These are phyloP conservation scores for Thielaviopsis cerberus DNA, from an alignment of 2,329 filamentous ascomycete genomes.

Conservation along the genomic window DNA sequence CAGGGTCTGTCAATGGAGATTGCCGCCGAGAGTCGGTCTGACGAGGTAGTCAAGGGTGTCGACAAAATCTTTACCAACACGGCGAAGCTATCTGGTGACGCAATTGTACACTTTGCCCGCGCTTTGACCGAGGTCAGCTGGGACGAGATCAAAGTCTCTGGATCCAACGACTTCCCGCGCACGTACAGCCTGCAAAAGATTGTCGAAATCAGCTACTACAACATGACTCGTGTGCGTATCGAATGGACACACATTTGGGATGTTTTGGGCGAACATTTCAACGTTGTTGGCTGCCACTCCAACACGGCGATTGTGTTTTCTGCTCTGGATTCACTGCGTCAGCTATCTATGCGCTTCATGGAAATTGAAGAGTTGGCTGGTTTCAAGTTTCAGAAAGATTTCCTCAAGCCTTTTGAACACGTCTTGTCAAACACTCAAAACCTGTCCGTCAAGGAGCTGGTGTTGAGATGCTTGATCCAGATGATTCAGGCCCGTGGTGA, in stretches of 20 bases:
- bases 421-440: conserved; percentile 86
- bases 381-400: conserved; percentile 99
- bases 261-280: conserved; percentile 95
- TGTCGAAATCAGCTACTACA: conserved; percentile 98
- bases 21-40: conserved; percentile 77
- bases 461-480: conserved; percentile 84
- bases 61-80: conserved; percentile 96
- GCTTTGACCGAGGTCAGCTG: conserved; percentile 91
- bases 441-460: conserved; percentile 91
- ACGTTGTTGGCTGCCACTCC: conserved; percentile 85
- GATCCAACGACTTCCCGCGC: conserved; percentile 82
- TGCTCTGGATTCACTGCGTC: conserved; percentile 81
- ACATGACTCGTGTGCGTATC: conserved; percentile 95
- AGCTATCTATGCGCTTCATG: conserved; percentile 97
- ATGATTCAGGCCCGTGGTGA: conserved; percentile 97
- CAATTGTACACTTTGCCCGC: conserved; percentile 85
- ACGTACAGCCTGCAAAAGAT: conserved; percentile 97
- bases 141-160: conserved; percentile 97
- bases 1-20: conserved; percentile 58
- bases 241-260: conserved; percentile 98
- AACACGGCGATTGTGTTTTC: conserved; percentile 98
- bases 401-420: conserved; percentile 94
- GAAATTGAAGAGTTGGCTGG: conserved; percentile 93
- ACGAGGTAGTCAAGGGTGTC: conserved; percentile 80
- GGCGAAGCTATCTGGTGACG: conserved; percentile 77